These are phyloP conservation scores for Stagonosporopsis chrysanthemi DNA, from an alignment of 2,329 filamentous ascomycete genomes.

Conservation along the genomic window DNA sequence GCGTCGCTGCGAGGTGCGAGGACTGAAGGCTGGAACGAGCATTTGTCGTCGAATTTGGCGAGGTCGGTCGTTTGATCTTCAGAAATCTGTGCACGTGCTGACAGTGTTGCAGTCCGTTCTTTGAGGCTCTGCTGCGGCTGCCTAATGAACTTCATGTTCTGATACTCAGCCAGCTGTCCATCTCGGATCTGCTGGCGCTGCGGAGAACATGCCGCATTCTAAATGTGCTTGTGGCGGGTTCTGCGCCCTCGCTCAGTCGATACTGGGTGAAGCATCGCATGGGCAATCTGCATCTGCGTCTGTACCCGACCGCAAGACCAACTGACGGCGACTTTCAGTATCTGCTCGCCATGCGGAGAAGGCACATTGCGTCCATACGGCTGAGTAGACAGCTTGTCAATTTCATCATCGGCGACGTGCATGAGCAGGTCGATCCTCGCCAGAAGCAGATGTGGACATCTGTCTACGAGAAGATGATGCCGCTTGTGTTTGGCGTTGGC, in stretches of 20 bases:
- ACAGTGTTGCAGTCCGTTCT: slow-evolving; percentile 34
- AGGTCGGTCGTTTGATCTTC: slow-evolving; percentile 29
- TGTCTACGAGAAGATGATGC: slow-evolving; percentile 48
- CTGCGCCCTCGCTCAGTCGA: slow-evolving; percentile 46
- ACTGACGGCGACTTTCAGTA: slow-evolving; percentile 44
- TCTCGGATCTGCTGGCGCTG: slow-evolving; percentile 44
- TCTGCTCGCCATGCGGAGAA: slow-evolving; percentile 44
- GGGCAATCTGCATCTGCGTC: slow-evolving; percentile 43
- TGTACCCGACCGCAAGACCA: slow-evolving; percentile 45
- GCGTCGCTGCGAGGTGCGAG: slow-evolving; percentile 43
- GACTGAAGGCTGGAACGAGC: slow-evolving; percentile 31
- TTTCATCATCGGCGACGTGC: slow-evolving; percentile 41
- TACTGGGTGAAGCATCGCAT: slow-evolving; percentile 45
- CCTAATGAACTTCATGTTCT: slow-evolving; percentile 47
- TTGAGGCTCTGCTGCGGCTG: slow-evolving; percentile 42
- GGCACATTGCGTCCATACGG: slow-evolving; percentile 46
- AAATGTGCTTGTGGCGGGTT: slow-evolving; percentile 42
- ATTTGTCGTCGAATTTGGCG: slow-evolving; percentile 28
- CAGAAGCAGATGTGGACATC: slow-evolving; percentile 46
- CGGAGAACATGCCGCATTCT: slow-evolving; percentile 42
- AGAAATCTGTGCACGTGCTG: slow-evolving; percentile 4
- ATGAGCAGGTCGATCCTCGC: slow-evolving; percentile 35
- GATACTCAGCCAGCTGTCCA: slow-evolving; percentile 44
- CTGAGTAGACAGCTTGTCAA: slow-evolving; percentile 46
- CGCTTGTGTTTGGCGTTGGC: slow-evolving; percentile 47